phyloP scores from a whole-genome alignment of 192 early-diverging fungal genomes.

The Thoreauomyces humboldtii region DNA sequence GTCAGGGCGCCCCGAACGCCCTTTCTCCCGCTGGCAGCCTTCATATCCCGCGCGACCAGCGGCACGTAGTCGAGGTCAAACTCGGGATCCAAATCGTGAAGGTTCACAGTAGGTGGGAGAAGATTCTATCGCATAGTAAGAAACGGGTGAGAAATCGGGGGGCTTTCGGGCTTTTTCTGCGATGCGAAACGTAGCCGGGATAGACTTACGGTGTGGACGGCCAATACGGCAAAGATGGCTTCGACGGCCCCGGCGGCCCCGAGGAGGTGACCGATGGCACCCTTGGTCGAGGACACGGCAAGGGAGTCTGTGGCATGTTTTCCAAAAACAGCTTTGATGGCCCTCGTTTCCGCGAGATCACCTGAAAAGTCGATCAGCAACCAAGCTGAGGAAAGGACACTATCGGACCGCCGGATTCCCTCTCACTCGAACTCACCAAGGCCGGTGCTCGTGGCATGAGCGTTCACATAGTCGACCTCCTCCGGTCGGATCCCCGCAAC shows the following conservation, averaged over 20 bases:
- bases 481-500: slow-evolving; percentile 53
- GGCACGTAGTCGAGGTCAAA: slow-evolving; percentile 86
- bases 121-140: slow-evolving; percentile 57
- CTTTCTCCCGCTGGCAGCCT: slow-evolving; percentile 27
- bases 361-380: no score
- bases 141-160: not conserved
- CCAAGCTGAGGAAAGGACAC: no score
- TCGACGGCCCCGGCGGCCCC: slow-evolving; percentile 94
- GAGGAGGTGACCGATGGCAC: slow-evolving; percentile 89
- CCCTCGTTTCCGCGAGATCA: slow-evolving; percentile 81
- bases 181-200: not conserved
- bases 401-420: no score
- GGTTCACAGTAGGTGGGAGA: slow-evolving; percentile 84
- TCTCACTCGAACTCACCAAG: no score
- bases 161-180: no score
- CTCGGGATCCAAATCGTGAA: slow-evolving; percentile 54
- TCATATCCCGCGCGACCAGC: slow-evolving; percentile 54
- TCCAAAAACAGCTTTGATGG: slow-evolving; percentile 77
- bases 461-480: slow-evolving; percentile 87
- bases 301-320: slow-evolving; percentile 19
- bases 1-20: slow-evolving; percentile 67
- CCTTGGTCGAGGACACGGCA: slow-evolving; percentile 86
- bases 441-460: slow-evolving; percentile 89
- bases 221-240: slow-evolving; percentile 82
- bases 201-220: slow-evolving; percentile 58